Base-by-base conservation (phyloP, 1,139 yeast species). In the Hyphopichia wangnamkhiaoensis region DNA sequence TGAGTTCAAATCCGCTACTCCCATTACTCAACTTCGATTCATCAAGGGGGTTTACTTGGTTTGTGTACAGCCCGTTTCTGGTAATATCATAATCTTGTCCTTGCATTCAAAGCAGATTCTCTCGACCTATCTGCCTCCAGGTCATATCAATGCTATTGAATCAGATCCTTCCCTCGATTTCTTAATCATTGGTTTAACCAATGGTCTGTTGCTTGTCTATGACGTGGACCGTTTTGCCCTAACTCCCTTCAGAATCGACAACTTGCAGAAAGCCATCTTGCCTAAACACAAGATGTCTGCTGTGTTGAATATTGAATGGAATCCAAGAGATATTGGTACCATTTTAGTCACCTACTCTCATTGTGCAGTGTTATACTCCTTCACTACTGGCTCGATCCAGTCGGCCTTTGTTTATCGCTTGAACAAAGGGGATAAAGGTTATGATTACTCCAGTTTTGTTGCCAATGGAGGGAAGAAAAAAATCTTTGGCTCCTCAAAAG, bases 121-220 rank as follows among this genome's bases (percentile, higher is more conserved):
- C 20, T 74, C 78, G 29, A 74, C 71, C 5, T 72, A 71, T 50
- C 70, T 71, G 50, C 74, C 84, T 2, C 84, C 89, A 0, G 83
- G 89, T 1, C 68, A 77, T 5, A 76, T 90, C n/a, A 70, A 85
- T 0, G 74, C 86, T 1, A 68, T 84, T 6, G 90, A 80, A 43
- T 62, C 84, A 2, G 98, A 94, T 53, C 96, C 97, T 0, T 76
- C 95, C 0, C 61, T 93, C 49, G 98, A 91, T 61, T 94, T 95
- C 89, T 63, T 91, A 23, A 72, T 84, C 37, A 56, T 91, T 26
- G 98, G 98, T 3, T 65, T 89, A 42, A 76, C 80, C 37, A 90
- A 84, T 58, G 98, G 98, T 3, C 63, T 78, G 5, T 61, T 86
- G 2, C 61, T 80, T 34, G 82, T 85, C n/a, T 93, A 78, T 54